Evolutionary conservation across 768 basidiomycete species (phyloP), one percentile per base, ranked within the genome.

Genomic region (Mycena sanguinolenta): DNA sequence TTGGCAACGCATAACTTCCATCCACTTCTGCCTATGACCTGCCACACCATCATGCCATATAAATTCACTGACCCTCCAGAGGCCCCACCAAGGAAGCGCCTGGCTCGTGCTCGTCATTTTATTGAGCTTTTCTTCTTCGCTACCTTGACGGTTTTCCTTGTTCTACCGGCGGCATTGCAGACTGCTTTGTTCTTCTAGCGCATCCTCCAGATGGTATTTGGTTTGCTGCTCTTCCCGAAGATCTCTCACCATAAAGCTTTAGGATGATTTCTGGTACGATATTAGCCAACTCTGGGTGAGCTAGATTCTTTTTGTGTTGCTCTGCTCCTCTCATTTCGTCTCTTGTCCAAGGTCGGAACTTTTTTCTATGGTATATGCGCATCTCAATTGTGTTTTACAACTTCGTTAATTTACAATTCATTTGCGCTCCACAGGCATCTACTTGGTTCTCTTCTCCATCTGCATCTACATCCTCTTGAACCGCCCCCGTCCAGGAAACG

Each of bases 401-500:
- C 36, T 38, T 14, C 36, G n/a, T n/a, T n/a, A n/a, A 38, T 38
- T 38, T 38, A 27, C 6, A 7, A 39, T 19, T 4, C 17, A 58
- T 16, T 50, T 10, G 19, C 21, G 4, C 5, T 4, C 32, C 23
- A 44, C 57, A 65, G 78, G 79, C 23, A 76, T 80, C 28, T 80
- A 80, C 74, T 71, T 75, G 21, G 76, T 77, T 8, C 69, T 79
- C 25, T 80, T 80, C 28, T 80, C 78, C 71, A 71, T 80, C 44
- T 73, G 76, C 58, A 73, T 78, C n/a, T n/a, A n/a, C n/a, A n/a
- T n/a, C n/a, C n/a, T n/a, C n/a, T n/a, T n/a, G n/a, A n/a, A n/a
- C n/a, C 63, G 58, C 3, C 63, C 63, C 4, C 44, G 71, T 77
- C 58, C 73, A 73, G 70, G 73, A 67, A 68, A 77, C 76, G 23